Evolutionary conservation across 2,329 filamentous ascomycete species (phyloP), one percentile per base, ranked within the genome.

Genomic region (Nigrospora osmanthi): DNA sequence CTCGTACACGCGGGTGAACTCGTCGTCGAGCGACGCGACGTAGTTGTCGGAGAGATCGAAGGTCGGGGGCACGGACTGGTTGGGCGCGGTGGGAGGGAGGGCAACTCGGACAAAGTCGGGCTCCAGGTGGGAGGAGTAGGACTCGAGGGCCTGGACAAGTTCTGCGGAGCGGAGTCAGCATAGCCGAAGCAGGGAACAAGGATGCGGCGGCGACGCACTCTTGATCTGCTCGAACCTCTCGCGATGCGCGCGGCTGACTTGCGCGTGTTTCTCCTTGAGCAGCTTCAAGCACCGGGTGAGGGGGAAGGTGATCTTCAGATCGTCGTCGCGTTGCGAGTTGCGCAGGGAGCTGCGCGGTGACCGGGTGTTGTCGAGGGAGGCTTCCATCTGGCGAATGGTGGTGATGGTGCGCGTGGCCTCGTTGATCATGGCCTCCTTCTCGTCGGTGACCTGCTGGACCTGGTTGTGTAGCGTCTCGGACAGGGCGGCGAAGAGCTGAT

Each of bases 221-320:
- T 88, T 91, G 48, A 97, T 89, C 71, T 97, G 89, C 61, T 96
- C 90, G 58, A 89, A 96, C 49, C 93, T 85, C 67, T 97, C 90
- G 51, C 82, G 84, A 65, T 98, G 90, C 47, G 93, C 70, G 60
- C 85, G 87, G 67, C 80, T 81, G 54, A 97, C 79, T 42, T 86
- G 81, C 47, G 71, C 74, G 58, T 95, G 86, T 69, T 93, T 95
- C 64, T 96, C 89, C 64, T 89, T 91, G 44, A 98, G 74, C 15
- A 66, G 69, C 58, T 86, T 78, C 49, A 98, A 72, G 63, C 94
- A 98, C 53, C 80, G 77, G 39, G 78, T 81, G 46, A 98, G 73
- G 1, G 93, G 93, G 54, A 83, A 93, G 5, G 89, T 91, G 59
- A 98, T 78, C 54, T 81, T 75, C 36, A 95, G 69, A 28, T 83